Evolutionary conservation across 192 early-diverging fungal genomes (phyloP), one percentile per base, ranked within the genome.

Genomic region (Cetraspora pellucida): DNA sequence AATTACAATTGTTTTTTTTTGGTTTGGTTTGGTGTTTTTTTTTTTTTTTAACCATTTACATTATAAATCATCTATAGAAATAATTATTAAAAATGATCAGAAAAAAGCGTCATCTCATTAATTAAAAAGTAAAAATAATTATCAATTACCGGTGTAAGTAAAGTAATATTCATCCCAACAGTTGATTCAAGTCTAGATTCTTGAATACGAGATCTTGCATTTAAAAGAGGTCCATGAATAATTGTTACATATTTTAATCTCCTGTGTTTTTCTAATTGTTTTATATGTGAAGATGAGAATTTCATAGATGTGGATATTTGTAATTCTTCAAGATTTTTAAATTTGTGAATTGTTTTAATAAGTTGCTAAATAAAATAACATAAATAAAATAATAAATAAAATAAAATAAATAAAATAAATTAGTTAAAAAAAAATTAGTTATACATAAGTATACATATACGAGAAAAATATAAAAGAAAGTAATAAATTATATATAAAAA

Each of bases 291-390:
- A 17, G 28, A 37, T 3, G 16, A 37, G 31, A 65, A 65, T 65
- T 43, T 65, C 43, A 37, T 31, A n/a, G 37, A 31, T 65, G 63
- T 27, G 6, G 16, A 65, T 19, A 65, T 65, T 3, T 37, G 28
- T 28, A 65, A 65, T 37, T 65, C 63, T 65, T 65, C 63, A 65
- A 65, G 63, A 65, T 65, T 65, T 65, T 65, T 28, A 44, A 65
- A 65, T 65, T 44, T 65, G 9, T 43, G 28, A n/a, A 65, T 37
- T 21, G 63, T n/a, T n/a, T 14, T 65, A 44, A 65, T 0, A 65
- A 65, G 63, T 37, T n/a, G n/a, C 63, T 65, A 43, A 60, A 60
- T 2, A n/a, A n/a, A n/a, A n/a, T 14, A 14, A 28, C 7, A 37
- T 37, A 37, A 6, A 37, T 37, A 37, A 3, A 37, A 37, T 3